Conservation (phyloP, 768 basidiomycete species). For the Hirschioporus abietinus region DNA sequence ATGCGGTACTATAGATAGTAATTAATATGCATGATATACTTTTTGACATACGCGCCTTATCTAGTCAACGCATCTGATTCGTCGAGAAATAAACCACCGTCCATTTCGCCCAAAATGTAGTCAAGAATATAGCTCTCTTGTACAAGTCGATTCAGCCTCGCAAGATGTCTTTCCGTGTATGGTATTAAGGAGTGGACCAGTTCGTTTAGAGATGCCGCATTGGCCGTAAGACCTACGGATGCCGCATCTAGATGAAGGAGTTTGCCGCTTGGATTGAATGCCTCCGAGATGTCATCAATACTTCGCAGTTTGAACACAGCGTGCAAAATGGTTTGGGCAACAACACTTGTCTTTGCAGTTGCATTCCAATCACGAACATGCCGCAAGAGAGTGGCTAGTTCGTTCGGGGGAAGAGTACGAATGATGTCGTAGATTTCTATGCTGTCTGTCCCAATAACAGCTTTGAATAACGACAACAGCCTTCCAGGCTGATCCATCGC, state of each 20-base stretch:
- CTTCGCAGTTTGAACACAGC: conserved; percentile 74
- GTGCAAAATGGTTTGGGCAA: conserved; percentile 82
- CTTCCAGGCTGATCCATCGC: conserved; percentile 92
- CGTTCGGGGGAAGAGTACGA: conserved; percentile 59
- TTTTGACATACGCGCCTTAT: neutral
- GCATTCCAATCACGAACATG: conserved; percentile 94
- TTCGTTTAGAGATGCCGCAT: conserved; percentile 52
- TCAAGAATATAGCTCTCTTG: conserved; percentile 97
- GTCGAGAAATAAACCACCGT: conserved; percentile 62
- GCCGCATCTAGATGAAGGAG: conserved; percentile 13
- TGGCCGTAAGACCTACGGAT: conserved; percentile 22
- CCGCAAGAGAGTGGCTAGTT: conserved; percentile 74
- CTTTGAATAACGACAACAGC: conserved; percentile 71
- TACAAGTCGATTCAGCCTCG: conserved; percentile 77
- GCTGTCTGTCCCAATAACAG: conserved; percentile 62
- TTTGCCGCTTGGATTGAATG: conserved; percentile 37
- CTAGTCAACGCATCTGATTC: conserved; percentile 20
- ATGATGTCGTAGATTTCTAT: conserved; percentile 78
- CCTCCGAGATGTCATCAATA: conserved; percentile 66
- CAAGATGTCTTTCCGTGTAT: conserved; percentile 90
- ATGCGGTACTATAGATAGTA: neutral
- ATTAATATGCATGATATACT: neutral
- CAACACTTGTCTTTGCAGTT: conserved; percentile 76
- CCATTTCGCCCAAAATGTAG: conserved; percentile 84
- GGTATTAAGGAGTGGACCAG: conserved; percentile 83